Percentiles rank a stretch among this genome's conserved stretches.
Conservation (phyloP, 306 rosid species). For the Cucurbita pepo region DNA sequence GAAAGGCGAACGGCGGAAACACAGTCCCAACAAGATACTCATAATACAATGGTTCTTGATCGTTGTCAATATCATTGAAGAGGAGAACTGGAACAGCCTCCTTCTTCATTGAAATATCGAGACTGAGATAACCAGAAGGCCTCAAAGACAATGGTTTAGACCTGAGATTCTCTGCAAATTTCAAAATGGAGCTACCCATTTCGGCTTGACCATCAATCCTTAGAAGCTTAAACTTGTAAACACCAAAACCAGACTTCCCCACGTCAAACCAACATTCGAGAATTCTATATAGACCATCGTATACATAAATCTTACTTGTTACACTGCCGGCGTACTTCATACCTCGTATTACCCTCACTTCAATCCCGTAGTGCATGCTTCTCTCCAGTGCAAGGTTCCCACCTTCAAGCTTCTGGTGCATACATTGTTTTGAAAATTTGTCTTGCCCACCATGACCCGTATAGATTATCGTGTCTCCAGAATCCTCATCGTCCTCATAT, state of each 20-base stretch:
- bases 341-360: conserved; percentile 84
- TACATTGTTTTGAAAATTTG: conserved; percentile 51
- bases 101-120: conserved; percentile 45
- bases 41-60: conserved; percentile 39
- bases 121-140: conserved; percentile 43
- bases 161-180: conserved; percentile 43
- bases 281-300: conserved; percentile 82
- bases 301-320: conserved; percentile 59
- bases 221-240: conserved; percentile 58
- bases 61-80: conserved; percentile 62
- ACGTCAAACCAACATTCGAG: conserved; percentile 77
- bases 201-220: conserved; percentile 77
- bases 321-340: conserved; percentile 31
- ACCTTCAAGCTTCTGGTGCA: conserved; percentile 76
- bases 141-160: conserved; percentile 28
- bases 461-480: conserved; percentile 66
- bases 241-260: conserved; percentile 91
- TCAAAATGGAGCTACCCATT: conserved; percentile 67
- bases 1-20: conserved; percentile 52
- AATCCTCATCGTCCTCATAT: conserved; percentile 76
- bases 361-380: conserved; percentile 87
- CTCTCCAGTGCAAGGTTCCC: conserved; percentile 90
- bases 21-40: conserved; percentile 55
- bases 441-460: conserved; percentile 97
- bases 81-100: conserved; percentile 44